phyloP scores from a whole-genome alignment of 2,329 filamentous ascomycete genomes.

The Dactylellina leptospora region DNA sequence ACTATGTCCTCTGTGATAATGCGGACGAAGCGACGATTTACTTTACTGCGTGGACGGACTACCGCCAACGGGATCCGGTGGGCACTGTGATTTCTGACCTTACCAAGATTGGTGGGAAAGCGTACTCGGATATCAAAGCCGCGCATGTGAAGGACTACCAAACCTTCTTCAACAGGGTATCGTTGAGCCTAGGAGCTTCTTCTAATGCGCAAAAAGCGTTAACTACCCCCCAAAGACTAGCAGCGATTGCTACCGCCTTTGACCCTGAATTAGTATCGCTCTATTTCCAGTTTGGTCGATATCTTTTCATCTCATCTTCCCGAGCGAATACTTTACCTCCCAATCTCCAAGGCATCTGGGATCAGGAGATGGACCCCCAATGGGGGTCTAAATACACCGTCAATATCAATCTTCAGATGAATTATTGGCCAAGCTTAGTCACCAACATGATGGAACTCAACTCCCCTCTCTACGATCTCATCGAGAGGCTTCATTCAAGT shows the following conservation, averaged over 20 bases:
- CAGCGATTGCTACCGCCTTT: slow-evolving; percentile 48
- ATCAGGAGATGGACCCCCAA: slow-evolving; percentile 60
- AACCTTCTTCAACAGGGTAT: slow-evolving; percentile 58
- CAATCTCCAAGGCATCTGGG: slow-evolving; percentile 64
- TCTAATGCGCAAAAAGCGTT: slow-evolving; percentile 25
- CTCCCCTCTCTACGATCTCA: slow-evolving; percentile 61
- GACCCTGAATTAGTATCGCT: slow-evolving; percentile 57
- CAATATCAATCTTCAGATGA: slow-evolving; percentile 67
- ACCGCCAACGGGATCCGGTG: slow-evolving; percentile 47
- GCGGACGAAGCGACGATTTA: slow-evolving; percentile 55
- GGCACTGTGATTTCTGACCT: slow-evolving; percentile 53
- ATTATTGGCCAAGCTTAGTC: slow-evolving; percentile 63
- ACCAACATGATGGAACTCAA: slow-evolving; percentile 60
- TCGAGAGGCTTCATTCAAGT: slow-evolving; percentile 59
- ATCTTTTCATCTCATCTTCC: slow-evolving; percentile 60
- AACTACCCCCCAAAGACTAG: slow-evolving; percentile 55
- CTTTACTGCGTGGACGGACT: slow-evolving; percentile 55
- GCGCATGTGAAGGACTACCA: slow-evolving; percentile 58
- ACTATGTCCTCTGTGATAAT: slow-evolving; percentile 53
- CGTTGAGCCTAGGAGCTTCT: slow-evolving; percentile 57
- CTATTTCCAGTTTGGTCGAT: slow-evolving; percentile 61
- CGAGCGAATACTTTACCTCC: slow-evolving; percentile 60
- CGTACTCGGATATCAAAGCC: slow-evolving; percentile 19
- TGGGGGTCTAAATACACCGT: slow-evolving; percentile 66
- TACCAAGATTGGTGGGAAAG: slow-evolving; percentile 19